Base-by-base conservation (phyloP, 257 asterid species). In the Scutellaria barbata region DNA sequence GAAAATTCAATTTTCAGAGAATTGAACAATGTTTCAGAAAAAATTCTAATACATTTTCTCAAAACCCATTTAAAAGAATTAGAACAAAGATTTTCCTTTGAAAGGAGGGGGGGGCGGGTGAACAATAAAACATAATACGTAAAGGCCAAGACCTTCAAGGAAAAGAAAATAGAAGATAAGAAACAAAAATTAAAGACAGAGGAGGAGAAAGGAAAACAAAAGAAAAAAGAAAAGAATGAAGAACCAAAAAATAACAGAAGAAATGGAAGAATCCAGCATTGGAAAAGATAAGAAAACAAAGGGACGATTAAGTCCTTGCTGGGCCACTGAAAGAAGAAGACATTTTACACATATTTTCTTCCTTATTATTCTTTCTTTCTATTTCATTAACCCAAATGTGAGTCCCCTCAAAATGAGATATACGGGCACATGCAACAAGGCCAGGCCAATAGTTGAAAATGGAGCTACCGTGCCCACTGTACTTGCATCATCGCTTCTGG, bases 221-320 rank as follows among this genome's bases (percentile, higher is more conserved):
- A n/a, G n/a, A n/a, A n/a, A n/a, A 61, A 20, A 10, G 30, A 55
- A 13, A 18, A 54, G 2, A 10, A 53, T 2, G 59, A 54, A 51
- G 18, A 51, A 52, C 35, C 4, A 2, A 53, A 53, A 53, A 9
- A 8, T 47, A 48, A 57, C 30, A 8, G 33, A 68, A 22, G 41
- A 55, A 17, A 42, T 13, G 13, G 20, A 50, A 39, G 47, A 30
- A 35, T 20, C 7, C 77, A 42, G 37, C 11, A 17, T 42, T 11
- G 48, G 10, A 51, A 63, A 51, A 7, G 18, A 37, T 53, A 41
- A 13, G 57, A 35, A 40, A 54, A 53, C n/a, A 18, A 40, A 65
- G 14, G 71, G 55, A 30, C 64, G n/a, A 63, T 47, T 43, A 69
- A 41, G 39, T 30, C 25, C 72, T 30, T 25, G 41, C 37, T 57